These are phyloP conservation scores for Grosmannia penicillata DNA, from an alignment of 2,329 filamentous ascomycete genomes.

Conservation along the genomic window DNA sequence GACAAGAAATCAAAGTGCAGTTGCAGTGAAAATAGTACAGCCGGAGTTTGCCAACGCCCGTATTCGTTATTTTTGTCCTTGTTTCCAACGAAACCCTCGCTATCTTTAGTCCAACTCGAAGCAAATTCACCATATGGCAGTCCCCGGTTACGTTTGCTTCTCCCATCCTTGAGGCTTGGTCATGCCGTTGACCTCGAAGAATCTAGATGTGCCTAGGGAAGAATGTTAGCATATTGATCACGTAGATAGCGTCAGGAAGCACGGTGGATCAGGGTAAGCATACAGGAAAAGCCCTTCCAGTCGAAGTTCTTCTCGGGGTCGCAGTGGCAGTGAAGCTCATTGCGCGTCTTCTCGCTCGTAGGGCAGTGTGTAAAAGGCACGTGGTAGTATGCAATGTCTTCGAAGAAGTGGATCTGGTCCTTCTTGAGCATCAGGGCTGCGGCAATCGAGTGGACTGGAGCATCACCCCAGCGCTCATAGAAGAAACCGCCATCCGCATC, in stretches of 20 bases:
- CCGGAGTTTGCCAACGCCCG: no score
- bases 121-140: background rate
- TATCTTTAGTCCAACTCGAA: no score
- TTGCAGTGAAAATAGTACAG: no score
- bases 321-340: constrained; percentile 84
- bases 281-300: constrained; percentile 97
- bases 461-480: constrained; percentile 97
- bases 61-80: no score
- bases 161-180: constrained; percentile 79
- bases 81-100: background rate
- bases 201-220: constrained; percentile 63
- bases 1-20: no score
- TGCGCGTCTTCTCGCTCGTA: constrained; percentile 68
- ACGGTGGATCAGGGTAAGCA: constrained; percentile 18
- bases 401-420: constrained; percentile 94
- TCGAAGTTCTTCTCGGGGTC: constrained; percentile 97
- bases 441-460: constrained; percentile 94
- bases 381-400: constrained; percentile 97
- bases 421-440: constrained; percentile 77
- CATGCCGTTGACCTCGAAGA: constrained; percentile 68
- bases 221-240: background rate
- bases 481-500: constrained; percentile 94
- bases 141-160: constrained; percentile 41
- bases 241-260: background rate
- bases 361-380: constrained; percentile 97